These are phyloP conservation scores for Plasmodium reichenowi DNA, from an alignment of 169 alveolate species.

Conservation along the genomic window DNA sequence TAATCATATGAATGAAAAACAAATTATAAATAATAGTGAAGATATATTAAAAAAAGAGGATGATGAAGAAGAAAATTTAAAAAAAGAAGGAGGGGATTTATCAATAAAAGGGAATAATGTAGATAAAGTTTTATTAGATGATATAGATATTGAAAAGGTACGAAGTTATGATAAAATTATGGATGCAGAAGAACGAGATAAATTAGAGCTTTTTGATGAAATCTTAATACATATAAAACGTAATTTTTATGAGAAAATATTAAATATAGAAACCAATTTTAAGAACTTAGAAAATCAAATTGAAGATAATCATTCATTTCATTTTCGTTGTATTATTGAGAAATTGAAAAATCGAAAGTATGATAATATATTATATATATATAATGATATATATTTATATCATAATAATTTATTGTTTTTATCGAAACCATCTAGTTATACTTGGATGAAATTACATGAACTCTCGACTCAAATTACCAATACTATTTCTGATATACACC, in stretches of 20 bases:
- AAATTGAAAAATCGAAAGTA: slow-evolving; percentile 39
- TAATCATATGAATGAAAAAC: neutral
- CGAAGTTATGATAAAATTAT: neutral
- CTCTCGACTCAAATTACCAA: slow-evolving; percentile 22
- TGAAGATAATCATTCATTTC: slow-evolving; percentile 41
- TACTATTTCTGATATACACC: slow-evolving; percentile 36
- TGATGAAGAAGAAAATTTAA: neutral
- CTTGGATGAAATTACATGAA: slow-evolving; percentile 73
- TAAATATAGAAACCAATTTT: slow-evolving; percentile 64
- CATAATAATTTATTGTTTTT: slow-evolving; percentile 44
- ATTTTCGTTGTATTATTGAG: slow-evolving; percentile 59
- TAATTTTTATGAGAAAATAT: slow-evolving; percentile 25
- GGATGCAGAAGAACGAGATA: slow-evolving; percentile 13
- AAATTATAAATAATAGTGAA: neutral
- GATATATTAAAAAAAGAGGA: neutral
- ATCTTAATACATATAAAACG: slow-evolving; percentile 10
- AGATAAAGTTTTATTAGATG: neutral
- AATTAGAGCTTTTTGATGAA: slow-evolving; percentile 46
- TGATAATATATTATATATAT: slow-evolving; percentile 30
- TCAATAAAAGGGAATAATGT: neutral
- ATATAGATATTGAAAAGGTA: neutral
- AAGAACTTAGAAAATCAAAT: slow-evolving; percentile 59
- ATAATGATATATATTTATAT: slow-evolving; percentile 53
- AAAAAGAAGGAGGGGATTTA: neutral
- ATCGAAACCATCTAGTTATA: slow-evolving; percentile 66